Evolutionary conservation across 1,139 yeast species (phyloP), one percentile per base, ranked within the genome.

Genomic region (Yamadazyma blattariae): DNA sequence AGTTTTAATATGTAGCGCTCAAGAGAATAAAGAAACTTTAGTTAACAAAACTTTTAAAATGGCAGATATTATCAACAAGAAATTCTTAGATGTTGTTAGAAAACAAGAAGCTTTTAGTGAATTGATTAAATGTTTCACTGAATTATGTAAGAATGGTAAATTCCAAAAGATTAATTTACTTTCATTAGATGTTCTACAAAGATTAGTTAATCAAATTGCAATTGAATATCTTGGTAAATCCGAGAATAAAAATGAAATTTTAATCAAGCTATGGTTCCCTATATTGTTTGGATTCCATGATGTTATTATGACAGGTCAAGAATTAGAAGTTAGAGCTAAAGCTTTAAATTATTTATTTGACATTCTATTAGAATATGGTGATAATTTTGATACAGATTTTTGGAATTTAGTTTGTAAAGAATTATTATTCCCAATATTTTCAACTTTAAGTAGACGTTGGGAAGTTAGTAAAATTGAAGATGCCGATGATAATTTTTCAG

Each of bases 231-330:
- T 63, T 54, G 39, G 50, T 18, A 40, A 44, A 17, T 40, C 41
- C 18, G 45, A 41, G 4, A 50, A 48, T 12, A 52, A 54, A 32
- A 66, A 63, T 34, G 77, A 71, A 22, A 57, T 60, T 11, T 56
- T 76, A 25, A 60, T 58, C 18, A 74, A 73, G 40, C 61, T 76
- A 19, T 82, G 88, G 88, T 86, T 84, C 64, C 96, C 97, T 2
- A 71, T 89, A n/a, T 61, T 90, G 41, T 79, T 74, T 47, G 86
- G 94, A 11, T 85, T 88, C 59, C 89, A 89, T 53, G 89, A 85
- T 46, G 84, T 92, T 8, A 86, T 90, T 23, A 87, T 90, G 95
- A 82, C 83, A 1, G 96, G 96, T 4, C 90, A 85, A 42, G 98
- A 94, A 58, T 67, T 94, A 38, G 99, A 94, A 59, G 96, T 90